Evolutionary conservation across 306 rosid genomes (phyloP), one percentile per base, ranked within the genome.

Genomic region (Comarum palustre): DNA sequence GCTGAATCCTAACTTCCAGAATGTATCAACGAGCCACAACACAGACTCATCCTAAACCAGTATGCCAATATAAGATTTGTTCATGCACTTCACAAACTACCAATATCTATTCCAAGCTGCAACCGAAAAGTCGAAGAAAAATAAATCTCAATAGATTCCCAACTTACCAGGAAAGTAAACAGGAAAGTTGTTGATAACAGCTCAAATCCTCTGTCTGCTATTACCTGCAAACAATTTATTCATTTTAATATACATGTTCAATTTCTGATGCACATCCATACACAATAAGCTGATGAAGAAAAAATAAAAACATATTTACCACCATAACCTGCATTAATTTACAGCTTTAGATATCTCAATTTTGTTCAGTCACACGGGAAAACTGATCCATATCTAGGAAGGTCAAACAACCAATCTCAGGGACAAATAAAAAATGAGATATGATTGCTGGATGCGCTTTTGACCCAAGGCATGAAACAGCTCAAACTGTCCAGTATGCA

Each of bases 121-220:
- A 36, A 24, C 25, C 16, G 38, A 62, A 57, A 74, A 51, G 2
- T 41, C 1, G 3, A 43, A 36, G 66, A 76, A 61, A 65, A 20
- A 34, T 73, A 71, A 4, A 77, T 51, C 36, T 19, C 59, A 38
- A 86, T 8, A 38, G 72, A 36, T 36, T 68, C 54, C 16, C 59
- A 78, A 80, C 92, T 66, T 89, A 94, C 99, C 82, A 90, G 83
- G 73, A 84, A 75, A 83, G 96, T 90, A 80, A 90, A 84, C 82
- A 83, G 75, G 73, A 90, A 87, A 58, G 96, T 95, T 64, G 96
- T 79, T 8, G 96, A 89, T 63, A 91, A 82, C 82, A 95, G 83
- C 84, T 90, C 96, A 71, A 88, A 86, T 69, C 99, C 99, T 84
- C 88, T 87, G 42, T 94, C 92, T 74, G 96, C 76, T 77, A 94